A percentile compares a stretch with the other conserved stretches of the same genome.
Conservation (phyloP, 2,329 filamentous ascomycete species). For the Ascochyta lentis region DNA sequence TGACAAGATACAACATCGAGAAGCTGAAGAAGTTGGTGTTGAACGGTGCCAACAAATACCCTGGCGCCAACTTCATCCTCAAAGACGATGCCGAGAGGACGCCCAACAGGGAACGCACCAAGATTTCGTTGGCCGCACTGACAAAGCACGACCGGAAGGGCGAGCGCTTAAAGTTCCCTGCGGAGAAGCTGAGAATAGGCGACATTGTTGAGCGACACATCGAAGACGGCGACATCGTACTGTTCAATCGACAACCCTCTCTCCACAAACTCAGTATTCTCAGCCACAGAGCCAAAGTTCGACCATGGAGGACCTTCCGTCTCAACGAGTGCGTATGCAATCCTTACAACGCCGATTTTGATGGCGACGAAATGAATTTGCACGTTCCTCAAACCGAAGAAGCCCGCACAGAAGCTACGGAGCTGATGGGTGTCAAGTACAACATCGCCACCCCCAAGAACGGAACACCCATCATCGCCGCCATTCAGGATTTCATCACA, state of each 20-base stretch:
- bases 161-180: conserved; percentile 74
- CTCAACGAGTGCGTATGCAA: conserved; percentile 98
- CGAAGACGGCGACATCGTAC: conserved; percentile 91
- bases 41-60: conserved; percentile 80
- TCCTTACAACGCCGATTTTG: conserved; percentile 98
- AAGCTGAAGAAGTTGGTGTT: conserved; percentile 77
- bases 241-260: conserved; percentile 98
- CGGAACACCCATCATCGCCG: conserved; percentile 95
- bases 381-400: conserved; percentile 98
- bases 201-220: conserved; percentile 94
- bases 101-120: conserved; percentile 60
- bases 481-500: conserved; percentile 99
- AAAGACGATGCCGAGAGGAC: conserved; percentile 62
- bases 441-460: conserved; percentile 97
- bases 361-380: conserved; percentile 98
- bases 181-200: conserved; percentile 76
- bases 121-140: conserved; percentile 71
- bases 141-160: conserved; percentile 37
- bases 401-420: conserved; percentile 91
- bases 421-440: conserved; percentile 97
- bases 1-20: conserved; percentile 82
- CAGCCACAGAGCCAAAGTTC: conserved; percentile 89
- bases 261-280: conserved; percentile 99
- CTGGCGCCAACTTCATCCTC: conserved; percentile 83
- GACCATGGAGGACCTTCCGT: conserved; percentile 94